These are phyloP conservation scores for Microdochium nivale DNA, from an alignment of 2,329 filamentous ascomycete genomes.

Conservation along the genomic window DNA sequence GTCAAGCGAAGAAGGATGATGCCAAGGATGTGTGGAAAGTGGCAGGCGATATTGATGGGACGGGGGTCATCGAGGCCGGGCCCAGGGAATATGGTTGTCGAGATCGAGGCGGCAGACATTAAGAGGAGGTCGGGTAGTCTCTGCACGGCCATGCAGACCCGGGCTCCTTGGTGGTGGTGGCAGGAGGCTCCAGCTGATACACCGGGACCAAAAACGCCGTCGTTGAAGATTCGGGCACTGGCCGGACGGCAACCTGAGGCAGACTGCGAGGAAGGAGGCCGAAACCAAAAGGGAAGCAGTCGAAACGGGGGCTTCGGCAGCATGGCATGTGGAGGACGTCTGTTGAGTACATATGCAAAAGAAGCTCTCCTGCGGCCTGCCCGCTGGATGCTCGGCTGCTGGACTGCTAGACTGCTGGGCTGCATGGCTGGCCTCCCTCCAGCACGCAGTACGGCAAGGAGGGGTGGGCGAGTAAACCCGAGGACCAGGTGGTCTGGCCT, in stretches of 20 bases:
- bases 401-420: background rate
- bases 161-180: background rate
- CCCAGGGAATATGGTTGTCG: background rate
- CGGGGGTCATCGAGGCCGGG: background rate
- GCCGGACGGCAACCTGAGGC: background rate
- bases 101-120: background rate
- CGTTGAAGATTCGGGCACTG: background rate
- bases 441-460: background rate
- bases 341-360: background rate
- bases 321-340: background rate
- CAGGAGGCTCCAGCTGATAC: background rate
- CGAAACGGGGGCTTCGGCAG: background rate
- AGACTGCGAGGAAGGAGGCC: background rate
- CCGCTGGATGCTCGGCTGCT: background rate
- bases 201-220: background rate
- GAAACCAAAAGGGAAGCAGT: background rate
- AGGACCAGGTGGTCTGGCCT: too few relatives aligned
- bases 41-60: too few relatives aligned
- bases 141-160: too few relatives aligned
- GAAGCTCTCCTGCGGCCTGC: background rate
- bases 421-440: background rate
- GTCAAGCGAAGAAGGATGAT: too few relatives aligned
- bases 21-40: too few relatives aligned
- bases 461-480: too few relatives aligned
- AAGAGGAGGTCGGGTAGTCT: background rate